Percentiles rank a stretch among this genome's conserved stretches.
Evolutionary conservation across 2,329 filamentous ascomycete genomes (phyloP).

Genomic region (Ascochyta viciae-villosae): DNA sequence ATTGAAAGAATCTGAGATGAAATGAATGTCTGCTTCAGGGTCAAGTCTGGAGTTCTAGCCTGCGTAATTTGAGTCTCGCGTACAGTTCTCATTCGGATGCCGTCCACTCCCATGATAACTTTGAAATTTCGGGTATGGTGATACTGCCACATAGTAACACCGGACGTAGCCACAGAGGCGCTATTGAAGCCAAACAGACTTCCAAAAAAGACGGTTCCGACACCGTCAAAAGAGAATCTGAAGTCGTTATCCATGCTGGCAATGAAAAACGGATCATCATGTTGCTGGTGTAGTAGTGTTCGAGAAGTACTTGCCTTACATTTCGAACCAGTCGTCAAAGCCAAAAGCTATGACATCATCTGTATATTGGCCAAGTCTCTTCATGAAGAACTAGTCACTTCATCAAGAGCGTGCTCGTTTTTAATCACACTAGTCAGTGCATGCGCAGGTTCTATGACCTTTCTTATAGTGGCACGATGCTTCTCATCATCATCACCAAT

Average conservation of each 20-base stretch:
- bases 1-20: conserved; percentile 41
- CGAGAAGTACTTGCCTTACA: conserved; percentile 29
- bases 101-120: conserved; percentile 26
- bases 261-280: conserved; percentile 4
- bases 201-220: conserved; percentile 30
- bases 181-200: conserved; percentile 27
- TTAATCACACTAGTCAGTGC: conserved; percentile 22
- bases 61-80: conserved; percentile 23
- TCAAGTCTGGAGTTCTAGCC: conserved; percentile 17
- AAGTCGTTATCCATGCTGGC: not conserved
- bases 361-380: conserved; percentile 24
- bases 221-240: conserved; percentile 24
- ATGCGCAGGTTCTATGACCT: conserved; percentile 6
- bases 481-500: conserved; percentile 7
- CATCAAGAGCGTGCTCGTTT: conserved; percentile 20
- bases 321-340: conserved; percentile 32
- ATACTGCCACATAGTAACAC: conserved; percentile 19
- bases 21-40: conserved; percentile 36
- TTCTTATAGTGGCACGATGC: conserved; percentile 6
- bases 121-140: conserved; percentile 33
- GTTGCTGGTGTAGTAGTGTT: too few relatives aligned
- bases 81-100: conserved; percentile 23
- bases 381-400: conserved; percentile 16
- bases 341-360: conserved; percentile 20
- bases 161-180: conserved; percentile 17